Conservation (phyloP, 495 filamentous ascomycete species). For the Talaromyces thailandensis region DNA sequence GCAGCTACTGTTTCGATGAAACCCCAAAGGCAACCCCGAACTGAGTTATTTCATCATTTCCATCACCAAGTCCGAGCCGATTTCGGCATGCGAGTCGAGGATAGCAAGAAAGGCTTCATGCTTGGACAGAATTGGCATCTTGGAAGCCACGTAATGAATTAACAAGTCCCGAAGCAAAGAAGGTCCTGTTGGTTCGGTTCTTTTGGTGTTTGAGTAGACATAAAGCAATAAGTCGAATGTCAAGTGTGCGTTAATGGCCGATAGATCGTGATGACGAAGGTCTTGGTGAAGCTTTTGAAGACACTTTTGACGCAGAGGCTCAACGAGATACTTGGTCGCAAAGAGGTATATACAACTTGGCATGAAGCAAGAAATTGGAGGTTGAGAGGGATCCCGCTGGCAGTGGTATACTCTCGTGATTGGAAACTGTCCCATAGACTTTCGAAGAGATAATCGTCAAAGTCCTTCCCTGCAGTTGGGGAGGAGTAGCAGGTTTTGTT, state of each 20-base stretch:
- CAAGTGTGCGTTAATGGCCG: neutral
- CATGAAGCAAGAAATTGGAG: conserved; percentile 4
- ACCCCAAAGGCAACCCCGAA: too few relatives aligned
- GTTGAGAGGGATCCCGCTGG: neutral
- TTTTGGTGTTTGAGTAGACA: neutral
- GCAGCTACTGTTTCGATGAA: too few relatives aligned
- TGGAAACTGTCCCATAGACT: conserved; percentile 1
- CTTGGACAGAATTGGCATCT: too few relatives aligned
- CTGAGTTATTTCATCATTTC: too few relatives aligned
- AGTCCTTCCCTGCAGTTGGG: too few relatives aligned
- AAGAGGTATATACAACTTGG: conserved; percentile 10
- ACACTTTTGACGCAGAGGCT: conserved; percentile 1
- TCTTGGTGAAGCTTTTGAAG: neutral
- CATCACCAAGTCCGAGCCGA: too few relatives aligned
- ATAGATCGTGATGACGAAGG: neutral
- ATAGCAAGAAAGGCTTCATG: too few relatives aligned
- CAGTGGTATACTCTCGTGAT: neutral
- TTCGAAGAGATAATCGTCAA: too few relatives aligned
- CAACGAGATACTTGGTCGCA: conserved; percentile 8
- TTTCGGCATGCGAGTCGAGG: too few relatives aligned
- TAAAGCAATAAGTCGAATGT: conserved; percentile 3
- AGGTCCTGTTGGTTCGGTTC: neutral
- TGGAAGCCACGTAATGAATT: neutral
- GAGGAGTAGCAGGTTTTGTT: too few relatives aligned
- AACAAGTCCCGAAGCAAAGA: neutral